Conservation (phyloP, 768 basidiomycete species). For the Pisolithus microcarpus region DNA sequence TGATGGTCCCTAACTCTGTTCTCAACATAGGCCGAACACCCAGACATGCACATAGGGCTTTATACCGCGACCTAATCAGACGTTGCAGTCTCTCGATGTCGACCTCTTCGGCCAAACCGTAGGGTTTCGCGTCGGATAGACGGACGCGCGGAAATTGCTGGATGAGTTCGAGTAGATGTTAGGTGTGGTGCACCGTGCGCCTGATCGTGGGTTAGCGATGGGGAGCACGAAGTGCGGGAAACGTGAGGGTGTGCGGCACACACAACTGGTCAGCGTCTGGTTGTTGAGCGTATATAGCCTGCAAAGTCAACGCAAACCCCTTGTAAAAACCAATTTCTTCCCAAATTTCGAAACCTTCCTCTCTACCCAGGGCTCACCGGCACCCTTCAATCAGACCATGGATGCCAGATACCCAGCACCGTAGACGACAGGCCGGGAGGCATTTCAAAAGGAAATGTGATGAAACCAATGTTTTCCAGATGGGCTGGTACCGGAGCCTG, state of each 20-base stretch:
- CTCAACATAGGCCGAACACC: slow-evolving; percentile 51
- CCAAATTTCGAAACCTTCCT: slow-evolving; percentile 94
- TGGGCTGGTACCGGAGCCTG: too few relatives aligned
- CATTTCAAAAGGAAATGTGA: too few relatives aligned
- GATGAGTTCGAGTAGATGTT: slow-evolving; percentile 64
- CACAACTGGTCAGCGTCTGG: slow-evolving; percentile 43
- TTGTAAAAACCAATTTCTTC: slow-evolving; percentile 94
- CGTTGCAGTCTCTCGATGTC: slow-evolving; percentile 75
- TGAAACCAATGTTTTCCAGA: too few relatives aligned
- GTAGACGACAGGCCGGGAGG: too few relatives aligned
- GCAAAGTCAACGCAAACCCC: slow-evolving; percentile 75
- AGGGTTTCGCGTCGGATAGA: slow-evolving; percentile 38
- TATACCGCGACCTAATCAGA: slow-evolving; percentile 84
- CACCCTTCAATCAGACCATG: slow-evolving; percentile 91
- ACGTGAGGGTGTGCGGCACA: slow-evolving; percentile 5
- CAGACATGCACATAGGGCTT: slow-evolving; percentile 74
- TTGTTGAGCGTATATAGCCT: slow-evolving; percentile 38
- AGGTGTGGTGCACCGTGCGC: slow-evolving; percentile 55
- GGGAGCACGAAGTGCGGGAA: not conserved
- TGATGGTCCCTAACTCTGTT: slow-evolving; percentile 14
- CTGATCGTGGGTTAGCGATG: slow-evolving; percentile 23
- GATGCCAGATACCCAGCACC: too few relatives aligned
- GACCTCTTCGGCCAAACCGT: slow-evolving; percentile 34
- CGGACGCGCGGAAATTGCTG: slow-evolving; percentile 72
- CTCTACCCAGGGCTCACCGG: slow-evolving; percentile 75